Conservation (phyloP, 805 yeast species). For the Komagataella kurtzmanii region DNA sequence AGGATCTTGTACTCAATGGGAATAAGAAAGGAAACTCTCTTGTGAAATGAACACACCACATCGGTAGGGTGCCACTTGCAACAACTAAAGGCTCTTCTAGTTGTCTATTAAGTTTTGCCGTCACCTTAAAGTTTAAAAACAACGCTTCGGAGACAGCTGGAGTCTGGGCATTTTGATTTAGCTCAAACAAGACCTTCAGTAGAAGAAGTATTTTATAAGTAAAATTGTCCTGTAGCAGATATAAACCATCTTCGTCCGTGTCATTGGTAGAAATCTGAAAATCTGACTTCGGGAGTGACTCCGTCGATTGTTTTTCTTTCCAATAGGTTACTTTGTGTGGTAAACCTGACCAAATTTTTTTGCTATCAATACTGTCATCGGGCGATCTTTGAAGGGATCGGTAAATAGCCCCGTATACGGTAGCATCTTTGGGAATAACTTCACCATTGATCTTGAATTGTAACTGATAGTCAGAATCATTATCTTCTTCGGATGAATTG, state of each 20-base stretch:
- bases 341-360: conserved; percentile 41
- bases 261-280: conserved; percentile 16
- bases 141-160: conserved; percentile 9
- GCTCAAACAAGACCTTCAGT: conserved; percentile 30
- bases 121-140: conserved; percentile 67
- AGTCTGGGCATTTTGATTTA: conserved; percentile 13
- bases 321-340: conserved; percentile 39
- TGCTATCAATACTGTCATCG: conserved; percentile 28
- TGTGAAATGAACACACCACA: conserved; percentile 71
- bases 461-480: conserved; percentile 27
- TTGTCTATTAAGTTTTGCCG: conserved; percentile 79
- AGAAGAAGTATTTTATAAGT: conserved; percentile 30
- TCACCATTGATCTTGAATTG: conserved; percentile 42
- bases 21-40: conserved; percentile 68
- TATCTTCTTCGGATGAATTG: not conserved
- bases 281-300: conserved; percentile 8
- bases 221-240: conserved; percentile 16
- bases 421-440: conserved; percentile 46
- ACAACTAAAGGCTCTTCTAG: conserved; percentile 82
- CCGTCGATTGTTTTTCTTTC: conserved; percentile 16
- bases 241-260: conserved; percentile 12
- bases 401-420: conserved; percentile 66
- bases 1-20: conserved; percentile 69
- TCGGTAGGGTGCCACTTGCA: conserved; percentile 76
- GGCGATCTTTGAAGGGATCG: conserved; percentile 27